These are phyloP conservation scores for Diutina catenulata DNA, from an alignment of 1,139 yeast species.

Conservation along the genomic window DNA sequence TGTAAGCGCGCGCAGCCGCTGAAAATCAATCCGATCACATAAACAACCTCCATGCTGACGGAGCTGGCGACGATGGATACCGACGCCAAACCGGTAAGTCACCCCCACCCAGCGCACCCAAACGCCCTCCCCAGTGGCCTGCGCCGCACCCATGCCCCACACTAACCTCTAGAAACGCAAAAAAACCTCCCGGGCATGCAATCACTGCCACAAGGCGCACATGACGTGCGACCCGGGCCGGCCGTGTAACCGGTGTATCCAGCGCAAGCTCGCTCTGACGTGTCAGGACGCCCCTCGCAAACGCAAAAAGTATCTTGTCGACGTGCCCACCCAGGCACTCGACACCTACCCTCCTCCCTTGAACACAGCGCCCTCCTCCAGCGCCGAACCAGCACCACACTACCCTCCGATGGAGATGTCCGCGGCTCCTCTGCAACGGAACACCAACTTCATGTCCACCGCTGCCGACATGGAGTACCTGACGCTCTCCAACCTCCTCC, in stretches of 20 bases:
- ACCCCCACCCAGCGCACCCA: background rate
- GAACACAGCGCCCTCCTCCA: background rate
- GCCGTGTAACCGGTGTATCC: conserved; percentile 75
- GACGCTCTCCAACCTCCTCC: conserved; percentile 61
- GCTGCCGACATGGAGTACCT: conserved; percentile 78
- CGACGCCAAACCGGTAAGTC: background rate
- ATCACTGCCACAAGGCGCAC: conserved; percentile 78
- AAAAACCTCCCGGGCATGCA: conserved; percentile 75
- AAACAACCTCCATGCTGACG: no score
- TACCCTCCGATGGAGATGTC: background rate
- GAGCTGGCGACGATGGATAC: background rate
- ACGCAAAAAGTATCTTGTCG: conserved; percentile 66
- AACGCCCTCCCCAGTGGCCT: no score
- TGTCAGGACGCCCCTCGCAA: conserved; percentile 90
- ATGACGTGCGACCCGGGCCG: conserved; percentile 73
- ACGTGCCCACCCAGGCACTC: conserved; percentile 23
- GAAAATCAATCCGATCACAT: no score
- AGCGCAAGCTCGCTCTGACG: conserved; percentile 53
- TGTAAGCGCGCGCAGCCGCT: no score
- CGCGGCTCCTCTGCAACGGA: background rate
- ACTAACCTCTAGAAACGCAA: conserved; percentile 14
- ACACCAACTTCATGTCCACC: conserved; percentile 44
- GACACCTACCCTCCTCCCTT: background rate
- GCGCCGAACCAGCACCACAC: conserved; percentile 7
- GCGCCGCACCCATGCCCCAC: no score